Evolutionary conservation across 228 moss, liverwort and hornwort genomes (phyloP), one percentile per base, ranked within the genome.

Genomic region (Sphagnum fallax): DNA sequence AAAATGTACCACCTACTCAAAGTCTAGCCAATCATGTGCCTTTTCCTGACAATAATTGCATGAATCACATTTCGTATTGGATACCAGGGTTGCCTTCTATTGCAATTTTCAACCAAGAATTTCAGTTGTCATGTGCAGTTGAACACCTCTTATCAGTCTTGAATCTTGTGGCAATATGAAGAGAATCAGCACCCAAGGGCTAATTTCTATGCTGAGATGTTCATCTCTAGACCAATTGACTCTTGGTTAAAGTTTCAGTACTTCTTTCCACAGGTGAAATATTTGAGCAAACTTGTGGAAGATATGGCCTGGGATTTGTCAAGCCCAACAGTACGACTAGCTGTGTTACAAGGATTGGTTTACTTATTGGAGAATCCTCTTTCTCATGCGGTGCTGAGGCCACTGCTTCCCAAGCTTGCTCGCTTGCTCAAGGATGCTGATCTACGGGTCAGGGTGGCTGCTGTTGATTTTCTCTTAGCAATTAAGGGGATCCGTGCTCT

Each of bases 281-380:
- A 82, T 50, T 61, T 83, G 16, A 78, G 70, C 16, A 73, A 73
- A 70, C n/a, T 87, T 0, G 69, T 83, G 8, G 78, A 80, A 10
- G 83, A 87, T 4, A 72, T 87, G 78, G 68, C 80, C 3, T 47
- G 64, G 8, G 86, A 87, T 52, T 67, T 71, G 52, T 64, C 80
- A 32, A 80, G 80, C 65, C 62, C 72, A 8, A 50, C 60, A 48
- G 86, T 87, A 13, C 67, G 86, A 64, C 65, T 79, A 48, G 80
- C 86, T 32, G 86, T 83, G 6, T 47, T 78, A 58, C 61, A 71
- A 50, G 82, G 86, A 16, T 55, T 87, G 47, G 64, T 72, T 4
- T 87, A 87, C 60, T 67, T 87, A 15, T 75, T 87, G 16, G 80
- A 80, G 52, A 83, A 87, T 52, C 70, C 83, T 16, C 80, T 78